Evolutionary conservation across 2,329 filamentous ascomycete species (phyloP), one percentile per base, ranked within the genome.

Genomic region (Triangularia verruculosa): DNA sequence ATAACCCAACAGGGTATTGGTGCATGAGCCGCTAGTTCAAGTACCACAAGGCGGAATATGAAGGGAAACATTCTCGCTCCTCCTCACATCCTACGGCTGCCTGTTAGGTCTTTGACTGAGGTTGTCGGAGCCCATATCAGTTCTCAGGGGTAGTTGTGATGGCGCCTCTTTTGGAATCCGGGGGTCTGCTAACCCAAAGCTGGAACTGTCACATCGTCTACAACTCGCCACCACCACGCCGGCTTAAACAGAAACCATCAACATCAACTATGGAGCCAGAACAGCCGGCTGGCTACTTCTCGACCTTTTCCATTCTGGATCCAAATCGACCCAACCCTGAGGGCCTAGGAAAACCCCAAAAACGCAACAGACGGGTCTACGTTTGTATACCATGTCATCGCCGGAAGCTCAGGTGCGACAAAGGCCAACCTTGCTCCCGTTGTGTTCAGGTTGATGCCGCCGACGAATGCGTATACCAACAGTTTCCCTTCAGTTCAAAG

Each of bases 351-450:
- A 64, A 67, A 12, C 58, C 70, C 7, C 70, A 72, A 63, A 70
- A 67, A 60, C 70, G 72, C 13, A 72, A 73, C 66, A 63, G 72
- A 25, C 66, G 70, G 15, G 70, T 73, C 8, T 72, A 70, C 57
- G 72, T 73, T 8, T 73, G 72, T 51, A 70, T 73, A 9, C 70
- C 71, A 13, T 73, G 72, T 61, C 72, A 73, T 52, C 66, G 67
- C 7, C 64, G 68, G 17, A 73, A 73, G 64, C 68, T 73, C 1
- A 71, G 68, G 61, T 73, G 72, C 34, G 71, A 73, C 62, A 73
- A 72, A 55, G 58, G 64, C 7, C 67, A 68, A 34, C 72, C 72
- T 0, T 73, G 72, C 58, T 67, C 68, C 9, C 68, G 71, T 11
- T 73, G 72, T 57, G 62, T 69, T 5, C 65, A 68, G 8, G 66